Conservation (phyloP, 2,329 filamentous ascomycete species). For the Ambrosiella beaveri region DNA sequence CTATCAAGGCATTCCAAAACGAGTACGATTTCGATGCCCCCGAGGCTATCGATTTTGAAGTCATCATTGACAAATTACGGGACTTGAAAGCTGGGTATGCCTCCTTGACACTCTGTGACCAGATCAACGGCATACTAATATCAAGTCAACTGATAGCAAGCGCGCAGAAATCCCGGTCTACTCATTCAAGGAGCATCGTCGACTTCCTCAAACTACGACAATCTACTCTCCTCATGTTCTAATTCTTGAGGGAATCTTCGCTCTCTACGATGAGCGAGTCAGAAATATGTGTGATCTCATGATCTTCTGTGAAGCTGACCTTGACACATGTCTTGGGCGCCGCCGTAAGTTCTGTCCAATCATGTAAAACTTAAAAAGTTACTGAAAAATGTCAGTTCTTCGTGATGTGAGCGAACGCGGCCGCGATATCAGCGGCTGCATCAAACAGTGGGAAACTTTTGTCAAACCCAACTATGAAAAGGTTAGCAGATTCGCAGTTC, state of each 20-base stretch:
- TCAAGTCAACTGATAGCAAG: constrained; percentile 34
- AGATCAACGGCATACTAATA: background rate
- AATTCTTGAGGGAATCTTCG: constrained; percentile 90
- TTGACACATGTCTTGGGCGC: constrained; percentile 79
- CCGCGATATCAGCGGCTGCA: constrained; percentile 81
- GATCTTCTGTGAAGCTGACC: constrained; percentile 93
- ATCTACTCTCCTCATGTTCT: constrained; percentile 95
- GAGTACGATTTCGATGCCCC: constrained; percentile 95
- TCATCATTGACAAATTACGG: constrained; percentile 58
- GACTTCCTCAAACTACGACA: constrained; percentile 60
- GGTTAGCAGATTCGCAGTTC: constrained; percentile 18
- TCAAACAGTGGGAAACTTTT: constrained; percentile 94
- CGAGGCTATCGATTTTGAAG: constrained; percentile 85
- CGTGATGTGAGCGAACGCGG: constrained; percentile 82
- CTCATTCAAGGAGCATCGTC: constrained; percentile 81
- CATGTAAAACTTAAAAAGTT: background rate
- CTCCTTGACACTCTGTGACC: background rate
- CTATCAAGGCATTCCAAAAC: constrained; percentile 64
- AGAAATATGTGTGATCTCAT: constrained; percentile 81
- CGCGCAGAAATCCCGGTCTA: constrained; percentile 86
- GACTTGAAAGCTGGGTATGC: constrained; percentile 82
- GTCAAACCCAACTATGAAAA: constrained; percentile 95
- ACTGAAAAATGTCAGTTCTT: constrained; percentile 38
- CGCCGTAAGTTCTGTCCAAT: constrained; percentile 43
- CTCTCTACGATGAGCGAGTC: constrained; percentile 73